Evolutionary conservation across 2,329 filamentous ascomycete species (phyloP).

Genomic region (Cladosporium sp.): DNA sequence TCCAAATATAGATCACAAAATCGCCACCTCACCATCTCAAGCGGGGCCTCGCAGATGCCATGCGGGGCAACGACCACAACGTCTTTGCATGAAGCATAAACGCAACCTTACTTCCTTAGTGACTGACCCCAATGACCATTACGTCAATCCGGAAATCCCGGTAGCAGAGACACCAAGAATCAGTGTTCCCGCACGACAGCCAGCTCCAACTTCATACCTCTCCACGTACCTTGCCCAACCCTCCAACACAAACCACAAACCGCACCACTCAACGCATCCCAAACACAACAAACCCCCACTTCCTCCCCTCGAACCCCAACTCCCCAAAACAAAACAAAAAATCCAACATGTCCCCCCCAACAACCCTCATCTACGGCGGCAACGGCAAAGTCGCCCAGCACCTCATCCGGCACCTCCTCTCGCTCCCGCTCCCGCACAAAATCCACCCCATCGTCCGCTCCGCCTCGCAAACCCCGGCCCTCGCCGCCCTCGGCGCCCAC

Average conservation of each 20-base stretch:
- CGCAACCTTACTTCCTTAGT: too few species aligned
- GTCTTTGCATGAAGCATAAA: too few species aligned
- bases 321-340: not conserved
- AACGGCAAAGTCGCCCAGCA: constrained; percentile 32
- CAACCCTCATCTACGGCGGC: constrained; percentile 31
- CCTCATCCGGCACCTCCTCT: constrained; percentile 27
- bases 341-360: not conserved
- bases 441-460: constrained; percentile 32
- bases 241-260: not conserved
- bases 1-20: too few species aligned
- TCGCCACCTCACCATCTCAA: too few species aligned
- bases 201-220: not conserved
- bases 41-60: too few species aligned
- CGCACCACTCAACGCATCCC: not conserved
- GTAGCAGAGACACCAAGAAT: too few species aligned
- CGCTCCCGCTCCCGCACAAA: constrained; percentile 19
- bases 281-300: not conserved
- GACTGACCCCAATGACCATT: too few species aligned
- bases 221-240: not conserved
- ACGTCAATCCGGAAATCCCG: too few species aligned
- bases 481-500: constrained; percentile 36
- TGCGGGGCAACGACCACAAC: too few species aligned
- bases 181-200: too few species aligned
- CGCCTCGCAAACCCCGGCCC: constrained; percentile 29
- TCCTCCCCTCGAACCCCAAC: not conserved